These are phyloP conservation scores for Calycina herbarum DNA, from an alignment of 2,329 filamentous ascomycete genomes.

Conservation along the genomic window DNA sequence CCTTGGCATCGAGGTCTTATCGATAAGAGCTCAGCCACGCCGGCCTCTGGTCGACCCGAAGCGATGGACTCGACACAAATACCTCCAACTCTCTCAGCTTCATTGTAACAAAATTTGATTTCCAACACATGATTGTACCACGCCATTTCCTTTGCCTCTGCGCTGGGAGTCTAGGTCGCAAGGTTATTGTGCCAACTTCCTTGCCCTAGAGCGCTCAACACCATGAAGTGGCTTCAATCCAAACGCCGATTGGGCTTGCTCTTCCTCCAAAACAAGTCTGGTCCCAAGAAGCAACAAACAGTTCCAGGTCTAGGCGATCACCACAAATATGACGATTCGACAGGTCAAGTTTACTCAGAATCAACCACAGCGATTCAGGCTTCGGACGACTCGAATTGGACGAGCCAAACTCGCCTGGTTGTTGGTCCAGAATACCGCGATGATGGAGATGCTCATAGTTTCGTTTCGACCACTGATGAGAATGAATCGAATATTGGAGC, in stretches of 20 bases:
- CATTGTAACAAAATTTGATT: neutral
- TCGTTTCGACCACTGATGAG: constrained; percentile 1
- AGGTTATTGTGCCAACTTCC: neutral
- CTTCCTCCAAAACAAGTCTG: neutral
- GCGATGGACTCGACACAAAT: neutral
- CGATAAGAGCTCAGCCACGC: constrained; percentile 6
- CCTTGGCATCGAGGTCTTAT: constrained; percentile 5
- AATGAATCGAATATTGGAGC: constrained; percentile 9
- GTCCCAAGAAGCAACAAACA: neutral
- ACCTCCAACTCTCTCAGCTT: neutral
- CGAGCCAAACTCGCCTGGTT: constrained; percentile 15
- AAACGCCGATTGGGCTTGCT: constrained; percentile 13
- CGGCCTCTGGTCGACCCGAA: too few species aligned
- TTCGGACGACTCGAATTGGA: constrained; percentile 28
- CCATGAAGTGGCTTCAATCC: constrained; percentile 16
- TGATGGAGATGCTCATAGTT: constrained; percentile 10
- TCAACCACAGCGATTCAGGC: constrained; percentile 22
- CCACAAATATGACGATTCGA: constrained; percentile 30
- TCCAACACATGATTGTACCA: neutral
- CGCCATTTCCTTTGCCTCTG: neutral
- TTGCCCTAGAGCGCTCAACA: neutral
- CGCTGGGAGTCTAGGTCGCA: neutral
- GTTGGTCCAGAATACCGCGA: constrained; percentile 17
- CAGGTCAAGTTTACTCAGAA: constrained; percentile 35
- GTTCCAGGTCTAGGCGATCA: constrained; percentile 4